Conservation (phyloP, 2,329 filamentous ascomycete species). For the Curvularia sp. region DNA sequence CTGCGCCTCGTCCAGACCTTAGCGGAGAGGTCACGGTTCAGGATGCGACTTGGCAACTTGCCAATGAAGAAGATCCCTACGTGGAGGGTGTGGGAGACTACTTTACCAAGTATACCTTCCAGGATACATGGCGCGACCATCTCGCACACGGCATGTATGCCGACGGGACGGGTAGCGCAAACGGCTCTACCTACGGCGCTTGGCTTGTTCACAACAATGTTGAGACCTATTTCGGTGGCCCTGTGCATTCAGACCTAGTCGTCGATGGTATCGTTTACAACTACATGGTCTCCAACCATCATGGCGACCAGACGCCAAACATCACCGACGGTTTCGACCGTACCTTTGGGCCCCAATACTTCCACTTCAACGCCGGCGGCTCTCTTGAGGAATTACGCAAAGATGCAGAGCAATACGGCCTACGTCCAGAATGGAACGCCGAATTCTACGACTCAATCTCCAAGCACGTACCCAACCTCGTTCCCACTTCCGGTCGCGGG, state of each 20-base stretch:
- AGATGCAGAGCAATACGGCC: conserved; percentile 60
- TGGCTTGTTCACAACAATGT: conserved; percentile 71
- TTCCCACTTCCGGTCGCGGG: conserved; percentile 61
- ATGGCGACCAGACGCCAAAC: conserved; percentile 68
- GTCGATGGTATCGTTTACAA: conserved; percentile 73
- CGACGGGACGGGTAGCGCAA: conserved; percentile 59
- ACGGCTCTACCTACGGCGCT: conserved; percentile 63
- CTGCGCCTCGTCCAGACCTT: conserved; percentile 60
- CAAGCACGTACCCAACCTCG: conserved; percentile 65
- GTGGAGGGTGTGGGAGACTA: conserved; percentile 65
- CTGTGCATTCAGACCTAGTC: conserved; percentile 67
- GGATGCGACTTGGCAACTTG: conserved; percentile 69
- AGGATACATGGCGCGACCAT: conserved; percentile 65
- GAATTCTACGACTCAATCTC: conserved; percentile 70
- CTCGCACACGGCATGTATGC: conserved; percentile 64
- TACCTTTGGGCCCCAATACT: conserved; percentile 70
- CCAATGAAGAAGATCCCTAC: conserved; percentile 63
- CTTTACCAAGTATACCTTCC: conserved; percentile 72
- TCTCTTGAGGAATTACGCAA: conserved; percentile 55
- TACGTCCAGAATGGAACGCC: conserved; percentile 62
- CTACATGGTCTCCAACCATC: conserved; percentile 64
- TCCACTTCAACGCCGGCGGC: conserved; percentile 67
- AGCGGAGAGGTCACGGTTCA: conserved; percentile 61
- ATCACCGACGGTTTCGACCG: conserved; percentile 70
- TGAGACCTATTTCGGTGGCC: conserved; percentile 69